Percentiles rank a stretch among this genome's conserved stretches.
These are phyloP conservation scores for Lasiodiplodia sp. DNA, from an alignment of 2,329 filamentous ascomycete species.

Conservation along the genomic window DNA sequence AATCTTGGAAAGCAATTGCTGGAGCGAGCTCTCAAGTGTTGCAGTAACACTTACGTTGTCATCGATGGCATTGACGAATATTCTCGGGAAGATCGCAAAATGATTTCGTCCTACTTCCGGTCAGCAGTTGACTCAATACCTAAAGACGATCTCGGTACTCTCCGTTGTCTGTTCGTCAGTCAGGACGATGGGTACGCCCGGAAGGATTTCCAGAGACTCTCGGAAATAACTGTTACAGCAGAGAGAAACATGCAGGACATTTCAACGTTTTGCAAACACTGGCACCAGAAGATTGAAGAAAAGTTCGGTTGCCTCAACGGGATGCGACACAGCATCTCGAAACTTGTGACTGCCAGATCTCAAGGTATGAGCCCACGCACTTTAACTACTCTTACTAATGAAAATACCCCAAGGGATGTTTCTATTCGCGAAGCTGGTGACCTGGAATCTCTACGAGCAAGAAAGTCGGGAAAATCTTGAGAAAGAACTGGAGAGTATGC, in stretches of 20 bases:
- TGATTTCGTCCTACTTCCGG: constrained; percentile 42
- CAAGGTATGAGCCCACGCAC: background rate
- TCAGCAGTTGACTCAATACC: constrained; percentile 34
- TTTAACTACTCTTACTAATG: background rate
- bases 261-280: constrained; percentile 37
- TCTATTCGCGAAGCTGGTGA: constrained; percentile 39
- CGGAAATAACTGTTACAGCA: constrained; percentile 14
- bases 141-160: constrained; percentile 35
- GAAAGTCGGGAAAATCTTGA: constrained; percentile 33
- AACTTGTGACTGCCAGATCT: constrained; percentile 7
- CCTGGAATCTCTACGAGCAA: constrained; percentile 37
- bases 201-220: constrained; percentile 34
- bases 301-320: constrained; percentile 31
- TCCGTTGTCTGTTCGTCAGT: constrained; percentile 46
- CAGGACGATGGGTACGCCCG: constrained; percentile 40
- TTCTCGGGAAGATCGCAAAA: constrained; percentile 38
- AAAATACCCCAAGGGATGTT: constrained; percentile 36
- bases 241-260: constrained; percentile 42
- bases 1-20: constrained; percentile 42
- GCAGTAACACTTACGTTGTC: constrained; percentile 46
- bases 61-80: constrained; percentile 58
- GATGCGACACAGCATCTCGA: constrained; percentile 12
- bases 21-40: constrained; percentile 40
- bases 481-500: constrained; percentile 33
- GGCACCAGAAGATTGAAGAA: constrained; percentile 31